Base-by-base conservation (phyloP, 768 basidiomycete species). In the Naematelia encephala region DNA sequence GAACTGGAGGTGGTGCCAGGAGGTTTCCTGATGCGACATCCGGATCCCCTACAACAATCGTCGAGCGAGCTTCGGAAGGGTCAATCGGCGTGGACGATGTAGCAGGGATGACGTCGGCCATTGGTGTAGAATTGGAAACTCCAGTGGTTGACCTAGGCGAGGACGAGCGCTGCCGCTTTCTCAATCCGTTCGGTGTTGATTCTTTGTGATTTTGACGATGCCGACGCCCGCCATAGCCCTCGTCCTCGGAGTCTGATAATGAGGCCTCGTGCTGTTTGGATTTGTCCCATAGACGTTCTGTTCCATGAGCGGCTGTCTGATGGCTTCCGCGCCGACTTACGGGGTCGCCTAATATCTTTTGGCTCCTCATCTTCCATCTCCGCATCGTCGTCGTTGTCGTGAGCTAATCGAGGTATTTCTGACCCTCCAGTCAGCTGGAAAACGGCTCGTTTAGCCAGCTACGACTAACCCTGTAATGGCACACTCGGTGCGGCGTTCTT, bases 231-330 rank as follows among this genome's bases (percentile, higher is more conserved):
- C 90, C 92, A 67, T 88, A 88, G 16, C 91, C 93, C 78, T 99
- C 96, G 73, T 99, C 96, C 64, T 99, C 96, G 1, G 96, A 98
- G 76, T 99, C 96, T 5, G 91, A 96, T 12, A 96, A 82, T 70
- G 93, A 90, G 21, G 87, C 88, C 42, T 94, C 91, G 3, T 83
- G 84, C 74, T 92, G 91, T 61, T 88, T 82, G 22, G 86, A 82
- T 22, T 86, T 83, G 73, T 99, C 94, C 29, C 92, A 83, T 8
- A 91, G 77, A 14, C 87, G 83, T 66, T 83, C 80, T 81, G 63
- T 23, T 42, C n/a, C 27, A 14, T 50, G 14, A 50, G 48, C 25
- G 2, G 5, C 14, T 14, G 48, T 21, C 4, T 26, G 14, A 25
- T 27, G 3, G 22, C 19, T 43, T 34, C 13, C 12, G 28, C 27